Percentiles rank a stretch among this genome's conserved stretches.
phyloP scores from a whole-genome alignment of 164 flowering plant species.

The Aristolochia fimbriata region DNA sequence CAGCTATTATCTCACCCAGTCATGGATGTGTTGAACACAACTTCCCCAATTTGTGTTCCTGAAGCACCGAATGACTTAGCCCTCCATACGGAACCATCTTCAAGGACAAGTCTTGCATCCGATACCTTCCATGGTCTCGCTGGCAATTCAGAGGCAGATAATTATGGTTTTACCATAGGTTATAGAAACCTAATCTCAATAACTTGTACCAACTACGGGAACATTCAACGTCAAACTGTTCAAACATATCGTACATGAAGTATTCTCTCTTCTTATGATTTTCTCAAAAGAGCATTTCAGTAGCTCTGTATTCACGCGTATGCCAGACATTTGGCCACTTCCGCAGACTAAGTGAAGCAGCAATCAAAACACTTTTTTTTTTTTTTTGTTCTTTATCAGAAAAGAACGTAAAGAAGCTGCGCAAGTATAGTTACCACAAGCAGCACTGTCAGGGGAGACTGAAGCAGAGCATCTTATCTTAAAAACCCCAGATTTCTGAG shows the following conservation, averaged over 20 bases:
- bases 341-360: no score
- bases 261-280: background rate
- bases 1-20: constrained; percentile 7
- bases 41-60: constrained; percentile 17
- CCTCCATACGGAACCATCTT: constrained; percentile 16
- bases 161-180: background rate
- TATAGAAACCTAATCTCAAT: background rate
- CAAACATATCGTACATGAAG: background rate
- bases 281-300: no score
- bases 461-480: background rate
- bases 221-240: background rate
- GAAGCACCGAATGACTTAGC: constrained; percentile 16
- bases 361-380: background rate
- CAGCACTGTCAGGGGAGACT: background rate
- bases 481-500: background rate
- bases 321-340: no score
- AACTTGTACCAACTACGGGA: background rate
- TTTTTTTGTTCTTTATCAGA: background rate
- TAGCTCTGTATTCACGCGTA: no score
- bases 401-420: background rate
- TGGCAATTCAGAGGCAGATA: no score
- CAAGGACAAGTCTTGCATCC: constrained; percentile 17
- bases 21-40: constrained; percentile 14
- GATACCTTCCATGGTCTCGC: constrained; percentile 11
- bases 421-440: background rate